Base-by-base conservation (phyloP, 805 yeast species). In the Spencermartinsiella europaea region DNA sequence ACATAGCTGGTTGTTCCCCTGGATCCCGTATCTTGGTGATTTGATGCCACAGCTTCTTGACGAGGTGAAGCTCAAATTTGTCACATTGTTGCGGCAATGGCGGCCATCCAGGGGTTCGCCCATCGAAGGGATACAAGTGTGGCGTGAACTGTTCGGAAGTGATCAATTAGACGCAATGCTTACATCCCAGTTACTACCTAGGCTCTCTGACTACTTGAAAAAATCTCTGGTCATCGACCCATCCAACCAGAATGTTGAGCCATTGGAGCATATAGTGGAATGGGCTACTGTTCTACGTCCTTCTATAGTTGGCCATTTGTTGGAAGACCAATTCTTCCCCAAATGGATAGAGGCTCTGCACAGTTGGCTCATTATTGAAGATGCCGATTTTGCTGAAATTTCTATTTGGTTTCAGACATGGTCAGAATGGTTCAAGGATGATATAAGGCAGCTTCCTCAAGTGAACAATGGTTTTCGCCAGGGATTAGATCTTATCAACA, bases 271-370 rank as follows among this genome's bases (percentile, higher is more conserved):
- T 2, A 45, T 65, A 1, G 38, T 57, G 14, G 16, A 35, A 12
- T 68, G 70, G 69, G 44, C 53, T 3, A 42, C 45, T 5, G 43
- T 45, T 19, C 50, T 66, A 5, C 34, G 52, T 14, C 34, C 52
- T 2, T 40, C 53, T 14, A 38, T 49, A 10, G 50, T 62, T 15
- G 50, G 51, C 4, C 34, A 38, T 3, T 35, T 74, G 1, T 31
- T 75, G 22, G 67, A 62, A 38, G 52, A 61, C 34, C 62, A 55
- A 19, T 53, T 72, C 16, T 70, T 75, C 53, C 73, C 74, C 46
- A 69, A 72, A 10, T 60, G 72, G 69, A 43, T 54, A 17, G 48
- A 49, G 10, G 56, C 55, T 3, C 54, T 70, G 16, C 49, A 50
- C 16, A 45, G 53, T 38, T 67, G 70, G 70, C 49, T 66, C 4